Conservation (phyloP, 768 basidiomycete species). For the Russula abietina region DNA sequence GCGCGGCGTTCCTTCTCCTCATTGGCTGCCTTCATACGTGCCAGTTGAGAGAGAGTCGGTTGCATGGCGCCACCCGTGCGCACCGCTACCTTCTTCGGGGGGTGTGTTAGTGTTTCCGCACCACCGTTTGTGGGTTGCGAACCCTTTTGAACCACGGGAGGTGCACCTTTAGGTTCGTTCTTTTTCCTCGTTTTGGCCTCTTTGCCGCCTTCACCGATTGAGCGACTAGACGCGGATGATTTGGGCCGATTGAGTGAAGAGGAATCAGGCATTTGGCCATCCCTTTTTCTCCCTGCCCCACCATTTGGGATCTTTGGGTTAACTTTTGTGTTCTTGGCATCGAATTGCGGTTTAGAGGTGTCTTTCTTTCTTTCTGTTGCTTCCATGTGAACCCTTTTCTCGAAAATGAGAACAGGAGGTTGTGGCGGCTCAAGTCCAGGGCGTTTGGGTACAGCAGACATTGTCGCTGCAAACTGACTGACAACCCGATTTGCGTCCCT, state of each 20-base stretch:
- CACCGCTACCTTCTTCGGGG: conserved; percentile 12
- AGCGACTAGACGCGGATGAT: conserved; percentile 6
- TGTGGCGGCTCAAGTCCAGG: not conserved
- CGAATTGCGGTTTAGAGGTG: not conserved
- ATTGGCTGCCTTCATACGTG: conserved; percentile 23
- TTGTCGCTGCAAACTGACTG: not conserved
- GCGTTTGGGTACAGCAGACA: not conserved
- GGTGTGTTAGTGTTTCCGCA: not conserved
- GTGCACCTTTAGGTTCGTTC: not conserved
- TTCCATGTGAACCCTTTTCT: not conserved
- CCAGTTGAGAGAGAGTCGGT: conserved; percentile 25
- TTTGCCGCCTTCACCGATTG: not conserved
- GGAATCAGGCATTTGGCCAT: not conserved
- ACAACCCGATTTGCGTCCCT: conserved; percentile 14
- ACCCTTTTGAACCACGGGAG: not conserved
- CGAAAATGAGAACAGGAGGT: not conserved
- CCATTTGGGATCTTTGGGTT: not conserved
- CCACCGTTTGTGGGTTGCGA: conserved; percentile 2
- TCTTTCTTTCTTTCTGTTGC: not conserved
- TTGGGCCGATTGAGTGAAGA: conserved; percentile 6
- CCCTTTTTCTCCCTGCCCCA: not conserved
- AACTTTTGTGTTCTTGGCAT: not conserved
- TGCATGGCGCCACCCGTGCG: conserved; percentile 23
- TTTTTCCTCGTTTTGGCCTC: conserved; percentile 3
- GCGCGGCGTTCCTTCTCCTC: conserved; percentile 17